Percentiles rank a stretch among this genome's conserved stretches.
These are phyloP conservation scores for Lactifluus hygrophoroides DNA, from an alignment of 768 basidiomycete genomes.

Conservation along the genomic window DNA sequence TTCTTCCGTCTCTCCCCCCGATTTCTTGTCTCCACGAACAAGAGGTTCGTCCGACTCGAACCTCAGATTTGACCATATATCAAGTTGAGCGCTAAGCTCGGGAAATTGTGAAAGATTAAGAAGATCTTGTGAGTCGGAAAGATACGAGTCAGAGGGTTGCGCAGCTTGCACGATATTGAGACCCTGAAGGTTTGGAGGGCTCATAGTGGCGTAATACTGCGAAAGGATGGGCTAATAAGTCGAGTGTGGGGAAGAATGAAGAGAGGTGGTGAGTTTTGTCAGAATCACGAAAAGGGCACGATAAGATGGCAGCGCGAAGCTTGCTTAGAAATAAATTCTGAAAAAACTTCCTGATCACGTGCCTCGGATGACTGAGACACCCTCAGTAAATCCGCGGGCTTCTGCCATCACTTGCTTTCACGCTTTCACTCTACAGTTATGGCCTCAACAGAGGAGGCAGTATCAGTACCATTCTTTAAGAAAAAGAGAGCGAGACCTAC, in stretches of 20 bases:
- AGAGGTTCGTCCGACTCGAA: conserved; percentile 71
- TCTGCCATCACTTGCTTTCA: too few species aligned
- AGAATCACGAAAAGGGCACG: too few species aligned
- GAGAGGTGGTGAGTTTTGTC: neutral
- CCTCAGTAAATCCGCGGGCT: too few species aligned
- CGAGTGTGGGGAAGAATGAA: neutral
- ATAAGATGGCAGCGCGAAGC: too few species aligned
- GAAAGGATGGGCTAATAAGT: neutral
- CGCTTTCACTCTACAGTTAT: conserved; percentile 18
- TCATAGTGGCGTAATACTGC: conserved; percentile 34
- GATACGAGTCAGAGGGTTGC: conserved; percentile 31
- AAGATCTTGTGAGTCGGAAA: conserved; percentile 42
- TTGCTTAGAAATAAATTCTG: too few species aligned
- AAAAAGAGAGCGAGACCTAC: conserved; percentile 74
- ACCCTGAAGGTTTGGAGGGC: conserved; percentile 60
- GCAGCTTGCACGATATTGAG: conserved; percentile 68
- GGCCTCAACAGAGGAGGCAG: conserved; percentile 25
- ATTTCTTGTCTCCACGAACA: conserved; percentile 31
- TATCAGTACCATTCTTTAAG: conserved; percentile 83
- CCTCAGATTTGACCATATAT: conserved; percentile 75
- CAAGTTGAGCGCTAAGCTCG: conserved; percentile 69
- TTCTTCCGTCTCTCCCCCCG: conserved; percentile 9
- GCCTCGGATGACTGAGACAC: neutral
- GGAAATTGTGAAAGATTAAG: conserved; percentile 57
- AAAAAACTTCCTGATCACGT: neutral